Evolutionary conservation across 129 eudicot genomes (phyloP), one percentile per base, ranked within the genome.

Genomic region (Lonicera japonica): DNA sequence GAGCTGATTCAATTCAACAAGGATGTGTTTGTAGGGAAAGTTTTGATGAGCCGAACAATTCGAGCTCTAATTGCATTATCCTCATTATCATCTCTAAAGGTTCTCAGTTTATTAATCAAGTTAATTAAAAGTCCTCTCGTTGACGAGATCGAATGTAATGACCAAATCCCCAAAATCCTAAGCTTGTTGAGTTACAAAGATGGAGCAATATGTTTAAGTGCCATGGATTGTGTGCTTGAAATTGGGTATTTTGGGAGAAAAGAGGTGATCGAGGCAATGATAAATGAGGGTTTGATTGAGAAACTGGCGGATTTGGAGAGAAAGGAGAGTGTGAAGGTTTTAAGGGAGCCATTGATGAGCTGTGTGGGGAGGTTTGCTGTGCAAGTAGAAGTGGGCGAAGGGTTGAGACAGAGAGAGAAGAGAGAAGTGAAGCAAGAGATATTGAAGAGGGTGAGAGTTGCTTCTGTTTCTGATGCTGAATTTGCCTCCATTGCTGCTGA

Each of bases 351-450:
- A 41, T 86, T 86, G 73, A 83, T 76, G 2, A 75, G 88, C 68
- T 87, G 95, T 54, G 96, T 87, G 4, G 90, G 86, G 7, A 71
- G 95, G 47, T 87, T 91, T 34, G 90, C 94, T n/a, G 90, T 91
- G 65, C 94, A 81, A 60, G 14, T 91, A 64, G 95, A 91, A 78
- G 90, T 91, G 0, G 97, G 97, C 0, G 96, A 91, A 70, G 97
- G 97, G 22, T 53, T 91, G 71, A 77, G 97, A 54, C 86, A 76
- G 58, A 75, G 97, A 21, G 97, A 91, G 66, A 91, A 79, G 41
- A 79, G 96, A 59, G 90, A 65, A 12, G 77, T 87, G 29, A 91
- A 91, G 74, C 90, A 77, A 23, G 68, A 75, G 21, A 79, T 91
- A 4, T 54, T 87, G 86, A 78, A 52, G 63, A 83, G 72, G 20